A percentile compares a stretch with the other conserved stretches of the same genome.
Evolutionary conservation across 768 basidiomycete species (phyloP).

Genomic region (Cystofilobasidium bisporidii): DNA sequence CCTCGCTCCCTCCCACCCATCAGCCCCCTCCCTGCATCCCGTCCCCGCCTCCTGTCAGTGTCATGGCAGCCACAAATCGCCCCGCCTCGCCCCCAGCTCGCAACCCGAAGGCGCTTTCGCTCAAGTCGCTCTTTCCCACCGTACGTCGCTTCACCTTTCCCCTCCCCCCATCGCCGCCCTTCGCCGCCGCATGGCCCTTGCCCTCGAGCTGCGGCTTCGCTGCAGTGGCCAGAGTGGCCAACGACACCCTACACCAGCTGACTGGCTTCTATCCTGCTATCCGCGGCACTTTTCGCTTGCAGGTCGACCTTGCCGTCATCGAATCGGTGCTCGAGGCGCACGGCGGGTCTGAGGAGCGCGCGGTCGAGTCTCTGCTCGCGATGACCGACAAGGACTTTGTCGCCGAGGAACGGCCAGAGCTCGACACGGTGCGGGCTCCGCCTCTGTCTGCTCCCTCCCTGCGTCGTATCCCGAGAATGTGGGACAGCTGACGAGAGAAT

Average conservation of each 20-base stretch:
- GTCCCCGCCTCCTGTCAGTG: background rate
- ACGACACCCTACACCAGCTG: too few relatives aligned
- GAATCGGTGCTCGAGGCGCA: constrained; percentile 64
- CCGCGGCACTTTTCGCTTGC: constrained; percentile 64
- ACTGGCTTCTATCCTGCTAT: constrained; percentile 48
- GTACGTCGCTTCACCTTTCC: background rate
- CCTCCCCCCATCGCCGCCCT: background rate
- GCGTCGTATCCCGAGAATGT: too few relatives aligned
- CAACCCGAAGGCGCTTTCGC: background rate
- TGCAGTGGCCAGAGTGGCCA: too few relatives aligned
- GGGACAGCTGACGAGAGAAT: too few relatives aligned
- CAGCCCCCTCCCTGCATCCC: background rate
- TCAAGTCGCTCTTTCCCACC: background rate
- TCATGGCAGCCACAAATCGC: background rate
- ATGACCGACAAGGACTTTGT: constrained; percentile 78
- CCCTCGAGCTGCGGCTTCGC: too few relatives aligned
- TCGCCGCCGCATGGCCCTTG: too few relatives aligned
- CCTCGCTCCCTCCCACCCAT: background rate
- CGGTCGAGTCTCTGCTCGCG: constrained; percentile 64
- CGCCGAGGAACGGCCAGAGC: constrained; percentile 37
- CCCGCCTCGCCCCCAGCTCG: background rate
- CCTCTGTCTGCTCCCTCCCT: too few relatives aligned
- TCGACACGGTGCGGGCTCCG: constrained; percentile 35
- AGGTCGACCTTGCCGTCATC: constrained; percentile 66
- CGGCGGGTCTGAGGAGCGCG: constrained; percentile 59